A percentile compares a stretch with the other conserved stretches of the same genome.
These are phyloP conservation scores for Trichoderma atroviride DNA, from an alignment of 2,329 filamentous ascomycete genomes.

Conservation along the genomic window DNA sequence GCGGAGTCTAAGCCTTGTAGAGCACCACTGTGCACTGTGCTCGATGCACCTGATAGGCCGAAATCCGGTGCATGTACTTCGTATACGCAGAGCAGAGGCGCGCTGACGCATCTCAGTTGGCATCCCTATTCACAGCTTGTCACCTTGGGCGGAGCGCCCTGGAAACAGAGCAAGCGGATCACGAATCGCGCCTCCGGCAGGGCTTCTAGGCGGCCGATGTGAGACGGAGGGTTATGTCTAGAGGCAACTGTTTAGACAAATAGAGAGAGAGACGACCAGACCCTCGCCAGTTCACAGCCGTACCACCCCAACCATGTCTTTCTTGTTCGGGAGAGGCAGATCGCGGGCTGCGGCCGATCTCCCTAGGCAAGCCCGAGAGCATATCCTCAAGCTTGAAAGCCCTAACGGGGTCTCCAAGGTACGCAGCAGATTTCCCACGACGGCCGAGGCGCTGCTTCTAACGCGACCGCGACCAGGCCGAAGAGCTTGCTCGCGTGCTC, in stretches of 20 bases:
- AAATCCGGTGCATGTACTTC: not conserved
- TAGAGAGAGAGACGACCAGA: constrained; percentile 15
- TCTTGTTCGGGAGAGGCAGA: constrained; percentile 58
- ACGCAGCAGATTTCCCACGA: constrained; percentile 3
- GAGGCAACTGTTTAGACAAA: not conserved
- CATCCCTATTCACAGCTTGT: constrained; percentile 24
- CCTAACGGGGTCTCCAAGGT: constrained; percentile 54
- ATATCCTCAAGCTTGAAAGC: constrained; percentile 56
- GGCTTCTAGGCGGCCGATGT: constrained; percentile 8
- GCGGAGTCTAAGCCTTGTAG: not conserved
- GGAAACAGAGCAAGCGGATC: constrained; percentile 1
- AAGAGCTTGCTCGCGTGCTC: constrained; percentile 84
- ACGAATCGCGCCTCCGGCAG: not conserved
- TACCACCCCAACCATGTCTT: constrained; percentile 49
- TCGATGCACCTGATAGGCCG: constrained; percentile 7
- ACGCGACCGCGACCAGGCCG: constrained; percentile 58
- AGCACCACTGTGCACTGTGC: not conserved
- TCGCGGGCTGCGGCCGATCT: constrained; percentile 57
- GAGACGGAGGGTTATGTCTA: constrained; percentile 18
- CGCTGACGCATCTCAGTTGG: constrained; percentile 17
- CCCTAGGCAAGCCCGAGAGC: constrained; percentile 58
- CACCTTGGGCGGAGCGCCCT: constrained; percentile 11
- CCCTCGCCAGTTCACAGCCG: not conserved
- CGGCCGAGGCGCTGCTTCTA: not conserved
- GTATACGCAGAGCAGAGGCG: not conserved